A percentile compares a stretch with the other conserved stretches of the same genome.
Conservation (phyloP, 495 filamentous ascomycete genomes). For the Staphylotrichum longicolle region DNA sequence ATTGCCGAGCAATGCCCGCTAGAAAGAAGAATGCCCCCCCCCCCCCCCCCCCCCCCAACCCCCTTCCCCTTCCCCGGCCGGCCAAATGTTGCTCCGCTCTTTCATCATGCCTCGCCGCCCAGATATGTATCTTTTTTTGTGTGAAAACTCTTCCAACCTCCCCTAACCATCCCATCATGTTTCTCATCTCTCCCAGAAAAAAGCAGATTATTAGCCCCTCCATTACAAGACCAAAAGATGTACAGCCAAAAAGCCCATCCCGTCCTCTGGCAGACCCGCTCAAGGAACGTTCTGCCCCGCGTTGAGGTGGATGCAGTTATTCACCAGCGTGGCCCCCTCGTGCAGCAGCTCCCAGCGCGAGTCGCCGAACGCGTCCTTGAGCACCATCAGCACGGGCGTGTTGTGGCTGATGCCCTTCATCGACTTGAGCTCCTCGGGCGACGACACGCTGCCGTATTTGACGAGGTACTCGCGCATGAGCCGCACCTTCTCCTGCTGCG, state of each 20-base stretch:
- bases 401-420: conserved; percentile 79
- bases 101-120: conserved; percentile 2
- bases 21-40: conserved; percentile 12
- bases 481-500: conserved; percentile 61
- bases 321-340: conserved; percentile 77
- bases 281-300: conserved; percentile 30
- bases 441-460: conserved; percentile 68
- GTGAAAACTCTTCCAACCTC: background rate
- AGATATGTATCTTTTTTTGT: conserved; percentile 5
- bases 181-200: background rate
- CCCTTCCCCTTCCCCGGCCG: background rate
- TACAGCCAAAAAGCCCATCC: too few relatives aligned
- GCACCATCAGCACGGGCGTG: conserved; percentile 75
- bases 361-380: conserved; percentile 75
- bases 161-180: background rate
- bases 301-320: conserved; percentile 67
- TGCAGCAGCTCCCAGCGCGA: conserved; percentile 89
- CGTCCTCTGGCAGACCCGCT: too few relatives aligned
- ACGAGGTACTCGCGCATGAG: conserved; percentile 80
- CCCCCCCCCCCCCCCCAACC: too few relatives aligned
- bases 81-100: background rate
- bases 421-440: conserved; percentile 75
- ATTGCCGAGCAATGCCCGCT: conserved; percentile 17
- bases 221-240: too few relatives aligned
- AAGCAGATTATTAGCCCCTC: background rate